Conservation (phyloP, 2,329 filamentous ascomycete genomes). For the Penicillium sp. region DNA sequence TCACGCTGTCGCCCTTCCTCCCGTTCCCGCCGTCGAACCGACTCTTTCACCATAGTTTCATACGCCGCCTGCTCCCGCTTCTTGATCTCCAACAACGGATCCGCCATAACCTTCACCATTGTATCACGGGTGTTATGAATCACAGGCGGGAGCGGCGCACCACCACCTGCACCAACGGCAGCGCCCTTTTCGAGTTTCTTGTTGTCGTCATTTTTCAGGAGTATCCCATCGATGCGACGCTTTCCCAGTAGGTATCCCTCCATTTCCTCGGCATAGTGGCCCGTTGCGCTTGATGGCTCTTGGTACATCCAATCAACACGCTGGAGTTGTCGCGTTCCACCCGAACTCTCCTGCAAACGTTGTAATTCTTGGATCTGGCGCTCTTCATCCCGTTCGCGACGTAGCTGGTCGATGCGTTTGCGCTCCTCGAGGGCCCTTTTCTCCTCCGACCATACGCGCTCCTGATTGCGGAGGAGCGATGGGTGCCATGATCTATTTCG, state of each 20-base stretch:
- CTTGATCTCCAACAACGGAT: constrained; percentile 92
- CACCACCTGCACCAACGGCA: constrained; percentile 27
- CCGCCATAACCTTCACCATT: constrained; percentile 83
- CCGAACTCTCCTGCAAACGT: constrained; percentile 83
- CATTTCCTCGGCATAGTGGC: constrained; percentile 80
- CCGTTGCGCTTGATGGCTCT: constrained; percentile 75
- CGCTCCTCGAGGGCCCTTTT: constrained; percentile 91
- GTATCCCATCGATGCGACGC: constrained; percentile 78
- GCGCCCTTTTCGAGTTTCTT: constrained; percentile 79
- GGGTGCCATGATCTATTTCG: constrained; percentile 80
- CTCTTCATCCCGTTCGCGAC: constrained; percentile 93
- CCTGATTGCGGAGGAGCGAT: constrained; percentile 86
- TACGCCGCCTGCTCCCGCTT: constrained; percentile 84
- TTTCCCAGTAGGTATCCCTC: constrained; percentile 94
- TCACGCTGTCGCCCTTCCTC: constrained; percentile 25
- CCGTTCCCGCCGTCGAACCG: constrained; percentile 36
- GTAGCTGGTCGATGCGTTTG: constrained; percentile 88
- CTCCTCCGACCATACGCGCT: constrained; percentile 87
- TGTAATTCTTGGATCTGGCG: constrained; percentile 90
- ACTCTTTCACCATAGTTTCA: constrained; percentile 58
- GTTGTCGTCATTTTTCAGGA: constrained; percentile 80
- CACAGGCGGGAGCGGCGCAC: constrained; percentile 44
- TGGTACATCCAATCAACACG: constrained; percentile 99
- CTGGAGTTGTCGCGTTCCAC: constrained; percentile 77
- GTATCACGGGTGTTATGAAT: constrained; percentile 74